A percentile compares a stretch with the other conserved stretches of the same genome.
Evolutionary conservation across 2,329 filamentous ascomycete genomes (phyloP).

Genomic region (Aspergillus versicolor): DNA sequence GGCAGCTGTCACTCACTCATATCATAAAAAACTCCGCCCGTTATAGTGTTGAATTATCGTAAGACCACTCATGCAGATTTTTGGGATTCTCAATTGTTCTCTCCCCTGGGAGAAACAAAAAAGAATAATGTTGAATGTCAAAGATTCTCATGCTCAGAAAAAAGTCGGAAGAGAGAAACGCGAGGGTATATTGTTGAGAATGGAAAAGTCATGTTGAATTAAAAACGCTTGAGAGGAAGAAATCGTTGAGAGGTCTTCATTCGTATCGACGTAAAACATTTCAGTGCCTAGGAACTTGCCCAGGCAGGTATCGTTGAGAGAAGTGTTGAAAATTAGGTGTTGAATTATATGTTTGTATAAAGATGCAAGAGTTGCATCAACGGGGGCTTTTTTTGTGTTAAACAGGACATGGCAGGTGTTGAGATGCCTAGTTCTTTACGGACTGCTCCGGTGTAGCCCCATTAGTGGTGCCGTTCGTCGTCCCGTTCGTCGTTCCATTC

Average conservation of each 20-base stretch:
- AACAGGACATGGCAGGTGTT: constrained; percentile 12
- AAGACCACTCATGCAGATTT: constrained; percentile 11
- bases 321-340: constrained; percentile 39
- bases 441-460: constrained; percentile 15
- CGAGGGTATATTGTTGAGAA: constrained; percentile 35
- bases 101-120: constrained; percentile 6
- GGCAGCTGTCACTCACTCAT: neutral
- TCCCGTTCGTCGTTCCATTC: constrained; percentile 22
- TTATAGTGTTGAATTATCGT: constrained; percentile 24
- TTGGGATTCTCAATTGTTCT: neutral
- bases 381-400: neutral
- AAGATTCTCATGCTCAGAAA: constrained; percentile 20
- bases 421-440: constrained; percentile 24
- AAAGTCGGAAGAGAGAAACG: constrained; percentile 19
- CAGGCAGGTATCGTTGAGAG: constrained; percentile 37
- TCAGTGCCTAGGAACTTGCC: constrained; percentile 15
- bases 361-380: constrained; percentile 12
- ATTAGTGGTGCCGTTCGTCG: constrained; percentile 19
- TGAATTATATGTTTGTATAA: constrained; percentile 29
- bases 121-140: constrained; percentile 17
- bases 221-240: constrained; percentile 38
- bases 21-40: constrained; percentile 23
- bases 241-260: constrained; percentile 44
- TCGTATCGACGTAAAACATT: constrained; percentile 41
- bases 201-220: constrained; percentile 37